Percentiles rank a stretch among this genome's conserved stretches.
phyloP scores from a whole-genome alignment of 2,329 filamentous ascomycete genomes.

The Trichophyton schoenleinii region DNA sequence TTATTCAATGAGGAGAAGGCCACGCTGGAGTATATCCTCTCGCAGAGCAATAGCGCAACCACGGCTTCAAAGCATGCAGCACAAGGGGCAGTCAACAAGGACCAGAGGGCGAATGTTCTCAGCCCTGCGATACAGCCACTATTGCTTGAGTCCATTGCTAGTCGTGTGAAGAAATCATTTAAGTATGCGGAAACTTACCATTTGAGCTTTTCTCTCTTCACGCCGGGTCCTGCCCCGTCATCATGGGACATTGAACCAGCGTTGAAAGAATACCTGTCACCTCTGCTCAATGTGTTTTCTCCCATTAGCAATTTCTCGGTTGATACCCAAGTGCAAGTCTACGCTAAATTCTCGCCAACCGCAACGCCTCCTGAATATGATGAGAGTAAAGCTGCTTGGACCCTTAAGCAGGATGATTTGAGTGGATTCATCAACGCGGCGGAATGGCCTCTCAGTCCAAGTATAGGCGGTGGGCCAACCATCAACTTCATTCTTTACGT shows the following conservation, averaged over 20 bases:
- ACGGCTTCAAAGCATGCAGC: conserved; percentile 33
- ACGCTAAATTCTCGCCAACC: conserved; percentile 57
- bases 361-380: conserved; percentile 47
- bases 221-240: conserved; percentile 61
- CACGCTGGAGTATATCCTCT: conserved; percentile 64
- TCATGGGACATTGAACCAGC: conserved; percentile 85
- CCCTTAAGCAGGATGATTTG: conserved; percentile 69
- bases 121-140: conserved; percentile 32
- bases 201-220: conserved; percentile 89
- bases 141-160: conserved; percentile 46
- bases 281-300: conserved; percentile 64
- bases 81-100: conserved; percentile 18
- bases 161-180: conserved; percentile 67
- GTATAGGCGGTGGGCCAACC: conserved; percentile 83
- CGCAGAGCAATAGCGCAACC: conserved; percentile 34
- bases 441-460: conserved; percentile 91
- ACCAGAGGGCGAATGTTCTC: conserved; percentile 21
- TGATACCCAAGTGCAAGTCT: conserved; percentile 90
- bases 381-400: conserved; percentile 46
- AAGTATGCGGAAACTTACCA: conserved; percentile 93
- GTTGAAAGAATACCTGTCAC: conserved; percentile 66
- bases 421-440: conserved; percentile 94
- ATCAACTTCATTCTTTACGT: conserved; percentile 93
- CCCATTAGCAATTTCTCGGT: conserved; percentile 91
- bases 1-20: conserved; percentile 82